These are phyloP conservation scores for Styphnolobium japonicum DNA, from an alignment of 306 rosid species.

Conservation along the genomic window DNA sequence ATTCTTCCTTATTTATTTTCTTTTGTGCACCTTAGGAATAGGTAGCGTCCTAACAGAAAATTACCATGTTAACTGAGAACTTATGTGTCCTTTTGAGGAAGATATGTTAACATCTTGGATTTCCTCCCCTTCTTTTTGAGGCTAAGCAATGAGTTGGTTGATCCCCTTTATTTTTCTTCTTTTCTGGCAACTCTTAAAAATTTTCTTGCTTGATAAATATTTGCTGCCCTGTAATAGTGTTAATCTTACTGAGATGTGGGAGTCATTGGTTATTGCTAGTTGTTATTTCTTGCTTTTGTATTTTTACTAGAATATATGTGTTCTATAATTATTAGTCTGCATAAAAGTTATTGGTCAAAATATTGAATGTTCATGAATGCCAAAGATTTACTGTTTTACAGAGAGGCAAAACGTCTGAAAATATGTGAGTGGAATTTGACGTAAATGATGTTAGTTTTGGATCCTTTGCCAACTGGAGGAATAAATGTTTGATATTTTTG, in stretches of 20 bases:
- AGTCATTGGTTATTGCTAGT: too few species aligned
- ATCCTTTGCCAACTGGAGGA: neutral
- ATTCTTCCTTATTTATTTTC: too few species aligned
- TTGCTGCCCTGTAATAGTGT: neutral
- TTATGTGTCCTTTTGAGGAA: neutral
- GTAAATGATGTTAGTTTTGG: neutral
- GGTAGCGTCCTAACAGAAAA: too few species aligned
- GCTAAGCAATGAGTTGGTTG: neutral
- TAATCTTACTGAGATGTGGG: too few species aligned
- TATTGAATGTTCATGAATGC: neutral
- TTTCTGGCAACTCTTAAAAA: neutral
- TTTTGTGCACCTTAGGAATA: too few species aligned
- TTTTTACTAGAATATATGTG: too few species aligned
- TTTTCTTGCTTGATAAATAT: neutral
- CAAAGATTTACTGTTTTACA: neutral
- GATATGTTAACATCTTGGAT: neutral
- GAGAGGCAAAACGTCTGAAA: neutral
- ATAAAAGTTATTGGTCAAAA: slow-evolving; percentile 2
- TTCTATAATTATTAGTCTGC: neutral
- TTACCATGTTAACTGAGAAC: neutral
- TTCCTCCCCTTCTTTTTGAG: neutral
- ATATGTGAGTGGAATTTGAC: neutral
- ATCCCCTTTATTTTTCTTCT: neutral
- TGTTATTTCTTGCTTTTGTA: too few species aligned
- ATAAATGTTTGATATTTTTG: neutral